These are phyloP conservation scores for Euphrasia arctica DNA, from an alignment of 305 asterid genomes.

Conservation along the genomic window DNA sequence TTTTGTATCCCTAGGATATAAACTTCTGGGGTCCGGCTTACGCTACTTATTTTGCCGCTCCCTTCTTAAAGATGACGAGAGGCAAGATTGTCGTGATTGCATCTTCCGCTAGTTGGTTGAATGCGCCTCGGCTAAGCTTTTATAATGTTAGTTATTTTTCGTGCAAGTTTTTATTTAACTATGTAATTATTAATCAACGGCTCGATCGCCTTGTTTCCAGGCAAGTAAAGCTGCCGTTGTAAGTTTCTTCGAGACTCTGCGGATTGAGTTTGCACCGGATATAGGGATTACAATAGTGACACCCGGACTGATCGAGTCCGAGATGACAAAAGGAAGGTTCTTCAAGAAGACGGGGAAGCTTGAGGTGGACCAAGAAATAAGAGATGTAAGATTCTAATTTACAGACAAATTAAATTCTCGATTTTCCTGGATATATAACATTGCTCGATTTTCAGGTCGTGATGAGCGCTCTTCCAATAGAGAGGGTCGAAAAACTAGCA, in stretches of 20 bases:
- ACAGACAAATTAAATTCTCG: background rate
- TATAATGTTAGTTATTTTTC: constrained; percentile 37
- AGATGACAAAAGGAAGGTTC: constrained; percentile 58
- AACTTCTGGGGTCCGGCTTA: constrained; percentile 72
- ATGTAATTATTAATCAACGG: no score
- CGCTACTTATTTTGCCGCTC: constrained; percentile 47
- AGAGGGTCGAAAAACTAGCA: constrained; percentile 39
- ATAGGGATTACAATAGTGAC: constrained; percentile 51
- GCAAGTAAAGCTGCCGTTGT: constrained; percentile 70
- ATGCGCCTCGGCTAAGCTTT: constrained; percentile 58
- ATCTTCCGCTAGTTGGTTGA: constrained; percentile 58
- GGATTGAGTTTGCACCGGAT: constrained; percentile 51
- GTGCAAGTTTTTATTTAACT: no score
- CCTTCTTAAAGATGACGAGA: constrained; percentile 50
- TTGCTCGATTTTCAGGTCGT: constrained; percentile 34
- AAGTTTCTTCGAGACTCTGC: constrained; percentile 58
- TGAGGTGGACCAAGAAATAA: constrained; percentile 53
- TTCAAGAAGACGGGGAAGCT: constrained; percentile 36
- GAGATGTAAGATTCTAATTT: constrained; percentile 46
- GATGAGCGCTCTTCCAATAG: constrained; percentile 38
- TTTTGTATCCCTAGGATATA: constrained; percentile 40
- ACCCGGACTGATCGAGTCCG: constrained; percentile 61
- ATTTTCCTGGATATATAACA: background rate
- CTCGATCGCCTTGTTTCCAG: no score
- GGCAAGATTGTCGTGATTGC: constrained; percentile 56